phyloP scores from a whole-genome alignment of 768 basidiomycete genomes.

The Podaxis pistillaris region DNA sequence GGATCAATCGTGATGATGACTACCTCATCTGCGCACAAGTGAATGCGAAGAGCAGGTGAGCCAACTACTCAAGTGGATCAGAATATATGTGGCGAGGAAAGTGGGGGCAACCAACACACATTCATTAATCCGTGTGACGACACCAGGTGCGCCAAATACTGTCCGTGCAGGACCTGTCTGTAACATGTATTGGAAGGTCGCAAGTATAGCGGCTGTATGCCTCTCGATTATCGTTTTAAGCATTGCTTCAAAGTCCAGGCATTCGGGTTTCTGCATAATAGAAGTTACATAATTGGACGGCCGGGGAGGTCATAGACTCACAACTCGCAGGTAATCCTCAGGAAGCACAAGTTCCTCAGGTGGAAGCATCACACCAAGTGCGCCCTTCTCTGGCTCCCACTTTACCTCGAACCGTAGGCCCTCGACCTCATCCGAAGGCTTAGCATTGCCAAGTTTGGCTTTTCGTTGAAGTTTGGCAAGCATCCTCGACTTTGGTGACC shows the following conservation, averaged over 20 bases:
- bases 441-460: constrained; percentile 52
- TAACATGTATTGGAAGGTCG: constrained; percentile 52
- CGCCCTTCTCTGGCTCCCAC: constrained; percentile 75
- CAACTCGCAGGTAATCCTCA: constrained; percentile 49
- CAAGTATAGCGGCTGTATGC: constrained; percentile 65
- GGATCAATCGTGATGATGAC: constrained; percentile 77
- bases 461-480: constrained; percentile 63
- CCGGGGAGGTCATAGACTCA: constrained; percentile 36
- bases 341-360: constrained; percentile 43
- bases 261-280: constrained; percentile 51
- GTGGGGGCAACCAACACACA: constrained; percentile 36
- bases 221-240: constrained; percentile 59
- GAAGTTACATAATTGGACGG: background rate
- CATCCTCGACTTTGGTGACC: constrained; percentile 51
- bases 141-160: constrained; percentile 63
- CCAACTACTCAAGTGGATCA: constrained; percentile 37
- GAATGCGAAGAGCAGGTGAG: constrained; percentile 58
- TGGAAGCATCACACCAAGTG: constrained; percentile 59
- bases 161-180: constrained; percentile 44
- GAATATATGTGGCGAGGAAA: background rate
- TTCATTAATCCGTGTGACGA: constrained; percentile 53
- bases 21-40: constrained; percentile 74
- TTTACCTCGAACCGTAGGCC: constrained; percentile 62
- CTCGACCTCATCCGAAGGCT: constrained; percentile 77
- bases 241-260: constrained; percentile 74